phyloP scores from a whole-genome alignment of 768 basidiomycete species.

The Chalciporus sphaerocephalus region DNA sequence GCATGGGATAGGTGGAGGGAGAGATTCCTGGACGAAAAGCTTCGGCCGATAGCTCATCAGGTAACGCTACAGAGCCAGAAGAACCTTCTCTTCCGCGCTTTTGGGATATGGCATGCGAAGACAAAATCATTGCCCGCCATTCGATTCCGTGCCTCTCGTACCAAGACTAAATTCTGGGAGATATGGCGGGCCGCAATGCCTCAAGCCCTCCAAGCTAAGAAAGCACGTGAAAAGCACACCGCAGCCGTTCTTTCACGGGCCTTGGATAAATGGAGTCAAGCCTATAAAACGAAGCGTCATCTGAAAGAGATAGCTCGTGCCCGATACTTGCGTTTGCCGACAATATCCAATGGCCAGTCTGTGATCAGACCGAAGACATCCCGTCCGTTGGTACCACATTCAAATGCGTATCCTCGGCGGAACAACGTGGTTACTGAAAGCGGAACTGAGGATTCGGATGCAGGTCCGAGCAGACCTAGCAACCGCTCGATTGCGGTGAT shows the following conservation, averaged over 20 bases:
- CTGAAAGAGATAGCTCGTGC: conserved; percentile 82
- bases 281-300: conserved; percentile 64
- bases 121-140: conserved; percentile 83
- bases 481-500: conserved; percentile 25
- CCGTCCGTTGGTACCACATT: conserved; percentile 22
- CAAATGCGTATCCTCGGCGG: conserved; percentile 30
- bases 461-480: conserved; percentile 23
- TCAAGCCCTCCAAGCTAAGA: conserved; percentile 57
- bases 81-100: conserved; percentile 61
- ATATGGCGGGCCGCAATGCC: conserved; percentile 71
- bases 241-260: conserved; percentile 52
- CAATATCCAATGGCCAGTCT: conserved; percentile 41
- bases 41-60: conserved; percentile 52
- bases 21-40: conserved; percentile 56
- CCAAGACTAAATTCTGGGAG: conserved; percentile 59
- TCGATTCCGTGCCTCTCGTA: conserved; percentile 60
- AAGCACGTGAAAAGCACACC: conserved; percentile 60
- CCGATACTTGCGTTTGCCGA: conserved; percentile 72
- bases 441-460: conserved; percentile 32
- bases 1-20: conserved; percentile 83
- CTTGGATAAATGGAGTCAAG: conserved; percentile 65
- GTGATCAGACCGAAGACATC: conserved; percentile 28
- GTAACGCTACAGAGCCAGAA: conserved; percentile 56
- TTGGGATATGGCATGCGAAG: conserved; percentile 69
- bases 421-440: conserved; percentile 20